phyloP scores from a whole-genome alignment of 441 rosid species.

The Oxalis stricta region DNA sequence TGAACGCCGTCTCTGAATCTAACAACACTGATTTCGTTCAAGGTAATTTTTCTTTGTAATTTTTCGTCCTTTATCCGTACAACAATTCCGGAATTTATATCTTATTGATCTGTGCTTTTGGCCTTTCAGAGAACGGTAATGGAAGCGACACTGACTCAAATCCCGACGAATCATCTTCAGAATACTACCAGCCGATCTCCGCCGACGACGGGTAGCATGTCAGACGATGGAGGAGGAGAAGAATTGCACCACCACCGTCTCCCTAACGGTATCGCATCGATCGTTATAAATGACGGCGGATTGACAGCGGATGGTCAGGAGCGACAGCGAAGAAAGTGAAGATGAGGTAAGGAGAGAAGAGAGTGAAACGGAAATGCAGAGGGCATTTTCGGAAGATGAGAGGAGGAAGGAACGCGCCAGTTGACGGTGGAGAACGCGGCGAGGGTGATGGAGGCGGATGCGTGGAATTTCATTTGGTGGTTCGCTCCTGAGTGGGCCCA shows the following conservation, averaged over 20 bases:
- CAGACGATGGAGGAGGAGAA: conserved; percentile 5
- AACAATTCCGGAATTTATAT: background rate
- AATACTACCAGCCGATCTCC: conserved; percentile 75
- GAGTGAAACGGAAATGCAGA: conserved; percentile 28
- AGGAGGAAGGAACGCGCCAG: conserved; percentile 57
- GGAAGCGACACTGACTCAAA: conserved; percentile 67
- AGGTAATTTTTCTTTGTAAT: background rate
- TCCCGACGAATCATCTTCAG: conserved; percentile 29
- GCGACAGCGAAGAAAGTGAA: conserved; percentile 24
- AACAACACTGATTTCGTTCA: background rate
- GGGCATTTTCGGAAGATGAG: conserved; percentile 68
- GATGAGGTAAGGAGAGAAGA: conserved; percentile 17
- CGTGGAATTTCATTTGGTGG: conserved; percentile 58
- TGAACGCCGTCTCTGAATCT: too few relatives aligned
- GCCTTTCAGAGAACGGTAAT: conserved; percentile 29
- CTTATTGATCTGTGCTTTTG: background rate
- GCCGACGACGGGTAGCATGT: conserved; percentile 30
- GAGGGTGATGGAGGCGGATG: conserved; percentile 79
- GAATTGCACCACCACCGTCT: conserved; percentile 2
- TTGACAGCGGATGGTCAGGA: too few relatives aligned
- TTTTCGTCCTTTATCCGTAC: background rate
- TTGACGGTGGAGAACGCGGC: conserved; percentile 43
- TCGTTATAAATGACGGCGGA: conserved; percentile 22
- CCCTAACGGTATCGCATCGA: conserved; percentile 41
- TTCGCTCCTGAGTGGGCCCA: conserved; percentile 62